Evolutionary conservation across 2,329 filamentous ascomycete species (phyloP).

Genomic region (Ceratocystis harringtonii): DNA sequence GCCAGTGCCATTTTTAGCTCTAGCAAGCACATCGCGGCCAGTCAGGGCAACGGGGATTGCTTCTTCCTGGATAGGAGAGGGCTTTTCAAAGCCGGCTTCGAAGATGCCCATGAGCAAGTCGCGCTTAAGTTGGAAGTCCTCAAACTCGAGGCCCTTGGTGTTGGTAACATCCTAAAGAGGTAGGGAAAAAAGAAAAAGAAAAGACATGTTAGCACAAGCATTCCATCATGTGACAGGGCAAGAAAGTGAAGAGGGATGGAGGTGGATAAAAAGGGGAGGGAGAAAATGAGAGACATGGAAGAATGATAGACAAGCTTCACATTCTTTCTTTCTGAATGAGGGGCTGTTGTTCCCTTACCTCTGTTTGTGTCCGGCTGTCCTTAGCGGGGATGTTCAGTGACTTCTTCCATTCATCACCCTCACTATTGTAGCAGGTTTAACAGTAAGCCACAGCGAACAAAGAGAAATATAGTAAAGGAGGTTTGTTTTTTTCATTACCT

Average conservation of each 20-base stretch:
- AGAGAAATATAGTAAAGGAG: background rate
- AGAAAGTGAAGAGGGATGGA: background rate
- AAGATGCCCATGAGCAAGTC: constrained; percentile 98
- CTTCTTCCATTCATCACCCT: constrained; percentile 57
- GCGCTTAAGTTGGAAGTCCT: constrained; percentile 89
- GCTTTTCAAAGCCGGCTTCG: constrained; percentile 96
- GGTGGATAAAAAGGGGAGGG: background rate
- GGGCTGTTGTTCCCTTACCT: constrained; percentile 34
- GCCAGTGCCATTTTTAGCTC: constrained; percentile 96
- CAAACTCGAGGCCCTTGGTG: constrained; percentile 94
- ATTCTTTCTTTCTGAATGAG: background rate
- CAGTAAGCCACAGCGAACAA: background rate
- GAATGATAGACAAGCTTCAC: background rate
- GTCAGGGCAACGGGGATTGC: constrained; percentile 93
- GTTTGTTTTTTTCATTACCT: constrained; percentile 23
- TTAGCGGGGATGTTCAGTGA: constrained; percentile 55
- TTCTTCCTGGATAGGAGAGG: constrained; percentile 98
- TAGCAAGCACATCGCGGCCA: constrained; percentile 83
- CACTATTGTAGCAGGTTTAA: constrained; percentile 24
- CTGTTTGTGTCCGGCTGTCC: constrained; percentile 67
- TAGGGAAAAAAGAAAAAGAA: background rate
- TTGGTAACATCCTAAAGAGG: constrained; percentile 74
- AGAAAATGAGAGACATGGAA: constrained; percentile 17
- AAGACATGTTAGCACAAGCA: background rate
- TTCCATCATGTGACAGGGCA: background rate